A percentile compares a stretch with the other conserved stretches of the same genome.
Evolutionary conservation across 805 yeast genomes (phyloP).

Genomic region (Candida qinlingensis): DNA sequence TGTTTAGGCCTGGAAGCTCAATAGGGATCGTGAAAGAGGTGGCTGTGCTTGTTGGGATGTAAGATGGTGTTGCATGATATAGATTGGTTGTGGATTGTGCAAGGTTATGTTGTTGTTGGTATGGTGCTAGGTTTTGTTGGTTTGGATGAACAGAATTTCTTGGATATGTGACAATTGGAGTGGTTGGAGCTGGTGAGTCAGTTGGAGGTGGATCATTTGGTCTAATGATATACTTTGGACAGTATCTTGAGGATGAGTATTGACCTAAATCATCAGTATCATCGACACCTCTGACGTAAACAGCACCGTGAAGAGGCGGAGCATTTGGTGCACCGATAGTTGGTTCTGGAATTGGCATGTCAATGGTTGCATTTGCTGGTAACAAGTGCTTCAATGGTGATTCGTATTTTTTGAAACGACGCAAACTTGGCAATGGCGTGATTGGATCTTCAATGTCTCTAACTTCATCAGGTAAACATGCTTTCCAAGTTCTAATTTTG

Average conservation of each 20-base stretch:
- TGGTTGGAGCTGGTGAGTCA: slow-evolving; percentile 14
- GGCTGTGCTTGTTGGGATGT: slow-evolving; percentile 20
- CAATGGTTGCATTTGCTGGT: slow-evolving; percentile 65
- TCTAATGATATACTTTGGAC: slow-evolving; percentile 38
- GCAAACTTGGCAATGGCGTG: slow-evolving; percentile 61
- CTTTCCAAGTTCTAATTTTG: slow-evolving; percentile 96
- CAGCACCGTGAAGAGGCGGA: slow-evolving; percentile 93
- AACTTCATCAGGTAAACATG: slow-evolving; percentile 95
- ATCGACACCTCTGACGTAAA: slow-evolving; percentile 69
- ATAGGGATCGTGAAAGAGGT: slow-evolving; percentile 32
- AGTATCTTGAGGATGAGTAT: slow-evolving; percentile 46
- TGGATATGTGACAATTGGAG: slow-evolving; percentile 19
- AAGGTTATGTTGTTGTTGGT: background rate
- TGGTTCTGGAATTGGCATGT: slow-evolving; percentile 79
- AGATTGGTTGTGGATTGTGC: slow-evolving; percentile 10
- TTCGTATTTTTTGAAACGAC: slow-evolving; percentile 67
- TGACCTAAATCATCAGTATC: slow-evolving; percentile 82
- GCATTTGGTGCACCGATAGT: slow-evolving; percentile 77
- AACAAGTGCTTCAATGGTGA: slow-evolving; percentile 81
- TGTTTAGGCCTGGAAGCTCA: slow-evolving; percentile 8
- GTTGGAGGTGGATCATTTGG: slow-evolving; percentile 36
- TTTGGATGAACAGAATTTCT: slow-evolving; percentile 12
- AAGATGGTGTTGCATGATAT: slow-evolving; percentile 24
- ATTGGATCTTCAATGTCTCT: slow-evolving; percentile 79
- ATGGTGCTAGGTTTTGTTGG: slow-evolving; percentile 9